phyloP scores from a whole-genome alignment of 192 early-diverging fungal genomes.

The Mortierella hygrophila region DNA sequence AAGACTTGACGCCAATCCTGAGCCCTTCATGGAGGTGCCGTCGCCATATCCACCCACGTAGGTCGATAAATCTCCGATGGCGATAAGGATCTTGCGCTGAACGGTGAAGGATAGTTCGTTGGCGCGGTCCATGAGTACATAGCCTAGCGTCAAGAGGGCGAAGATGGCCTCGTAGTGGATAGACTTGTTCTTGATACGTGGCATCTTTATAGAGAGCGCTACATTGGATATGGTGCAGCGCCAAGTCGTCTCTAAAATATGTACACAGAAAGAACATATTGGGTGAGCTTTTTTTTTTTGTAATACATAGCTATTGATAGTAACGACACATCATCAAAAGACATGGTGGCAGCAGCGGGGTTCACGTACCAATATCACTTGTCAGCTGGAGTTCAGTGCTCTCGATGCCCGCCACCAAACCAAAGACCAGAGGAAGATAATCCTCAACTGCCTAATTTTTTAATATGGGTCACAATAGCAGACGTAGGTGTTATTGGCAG shows the following conservation, averaged over 20 bases:
- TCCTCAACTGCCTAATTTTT: conserved; percentile 36
- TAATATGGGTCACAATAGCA: neutral
- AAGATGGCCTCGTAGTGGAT: conserved; percentile 71
- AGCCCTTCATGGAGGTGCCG: conserved; percentile 57
- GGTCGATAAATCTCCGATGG: conserved; percentile 42
- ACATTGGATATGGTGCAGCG: conserved; percentile 64
- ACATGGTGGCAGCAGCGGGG: neutral
- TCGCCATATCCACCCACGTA: conserved; percentile 56
- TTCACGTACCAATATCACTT: conserved; percentile 26
- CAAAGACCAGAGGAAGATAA: conserved; percentile 43
- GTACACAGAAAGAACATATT: neutral
- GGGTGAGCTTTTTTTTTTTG: neutral
- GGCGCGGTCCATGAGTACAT: conserved; percentile 46
- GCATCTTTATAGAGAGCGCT: conserved; percentile 60
- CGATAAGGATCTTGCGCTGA: conserved; percentile 36
- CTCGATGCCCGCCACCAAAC: conserved; percentile 33
- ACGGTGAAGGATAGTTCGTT: conserved; percentile 30
- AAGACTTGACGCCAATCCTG: conserved; percentile 27
- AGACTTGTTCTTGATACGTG: conserved; percentile 59
- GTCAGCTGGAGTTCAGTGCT: conserved; percentile 21
- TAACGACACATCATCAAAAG: neutral
- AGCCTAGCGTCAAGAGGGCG: conserved; percentile 66
- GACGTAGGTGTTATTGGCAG: neutral
- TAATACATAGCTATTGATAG: neutral
- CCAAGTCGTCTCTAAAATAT: conserved; percentile 65